phyloP scores from a whole-genome alignment of 2,329 filamentous ascomycete species.

The Beauveria sp. region DNA sequence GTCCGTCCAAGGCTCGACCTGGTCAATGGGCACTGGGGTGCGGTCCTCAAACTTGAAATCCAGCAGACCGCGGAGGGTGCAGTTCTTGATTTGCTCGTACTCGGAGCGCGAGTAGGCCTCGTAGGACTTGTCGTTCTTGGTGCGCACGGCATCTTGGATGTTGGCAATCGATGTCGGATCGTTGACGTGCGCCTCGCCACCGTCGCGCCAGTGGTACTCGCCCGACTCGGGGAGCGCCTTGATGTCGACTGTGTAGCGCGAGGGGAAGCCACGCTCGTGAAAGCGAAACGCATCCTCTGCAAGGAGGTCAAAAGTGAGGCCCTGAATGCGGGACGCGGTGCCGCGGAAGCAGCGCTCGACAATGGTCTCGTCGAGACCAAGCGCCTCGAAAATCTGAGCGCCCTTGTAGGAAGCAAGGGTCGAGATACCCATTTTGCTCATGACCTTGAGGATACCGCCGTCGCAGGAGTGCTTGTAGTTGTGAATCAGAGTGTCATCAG shows the following conservation, averaged over 20 bases:
- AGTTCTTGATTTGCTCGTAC: slow-evolving; percentile 95
- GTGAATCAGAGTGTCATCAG: slow-evolving; percentile 72
- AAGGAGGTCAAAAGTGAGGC: slow-evolving; percentile 87
- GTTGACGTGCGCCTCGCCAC: slow-evolving; percentile 91
- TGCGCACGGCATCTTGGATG: slow-evolving; percentile 91
- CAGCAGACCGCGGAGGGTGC: slow-evolving; percentile 85
- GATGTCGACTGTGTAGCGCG: slow-evolving; percentile 65
- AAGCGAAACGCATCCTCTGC: slow-evolving; percentile 91
- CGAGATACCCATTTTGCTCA: slow-evolving; percentile 99
- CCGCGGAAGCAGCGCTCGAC: slow-evolving; percentile 93
- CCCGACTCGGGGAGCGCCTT: slow-evolving; percentile 84
- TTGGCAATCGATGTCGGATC: slow-evolving; percentile 93
- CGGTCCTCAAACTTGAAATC: slow-evolving; percentile 93
- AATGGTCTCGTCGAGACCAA: slow-evolving; percentile 85
- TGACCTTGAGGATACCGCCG: slow-evolving; percentile 94
- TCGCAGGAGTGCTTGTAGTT: slow-evolving; percentile 98
- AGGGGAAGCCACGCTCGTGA: slow-evolving; percentile 88
- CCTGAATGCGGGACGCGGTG: slow-evolving; percentile 88
- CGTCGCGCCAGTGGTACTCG: slow-evolving; percentile 97
- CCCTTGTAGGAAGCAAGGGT: slow-evolving; percentile 95
- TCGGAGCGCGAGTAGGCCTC: slow-evolving; percentile 90
- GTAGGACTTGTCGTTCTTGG: slow-evolving; percentile 97
- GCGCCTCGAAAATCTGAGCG: slow-evolving; percentile 93
- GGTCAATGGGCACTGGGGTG: slow-evolving; percentile 81
- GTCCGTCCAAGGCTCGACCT: slow-evolving; percentile 97